These are phyloP conservation scores for Colletotrichum sp. DNA, from an alignment of 2,329 filamentous ascomycete genomes.

Conservation along the genomic window DNA sequence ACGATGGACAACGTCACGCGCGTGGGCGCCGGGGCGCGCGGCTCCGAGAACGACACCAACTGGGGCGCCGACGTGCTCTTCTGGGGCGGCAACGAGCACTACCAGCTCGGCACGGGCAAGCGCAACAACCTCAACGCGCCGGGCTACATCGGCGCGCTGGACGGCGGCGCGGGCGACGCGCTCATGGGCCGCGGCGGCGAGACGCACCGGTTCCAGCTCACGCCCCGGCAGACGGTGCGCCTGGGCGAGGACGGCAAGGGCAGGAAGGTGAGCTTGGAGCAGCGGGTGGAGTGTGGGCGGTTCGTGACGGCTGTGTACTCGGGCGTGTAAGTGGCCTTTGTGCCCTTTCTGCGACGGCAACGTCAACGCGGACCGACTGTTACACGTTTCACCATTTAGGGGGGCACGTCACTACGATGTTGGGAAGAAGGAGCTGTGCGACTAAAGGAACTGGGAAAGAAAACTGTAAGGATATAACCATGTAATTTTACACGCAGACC, in stretches of 20 bases:
- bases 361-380: not conserved
- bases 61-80: constrained; percentile 90
- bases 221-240: constrained; percentile 74
- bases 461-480: constrained; percentile 8
- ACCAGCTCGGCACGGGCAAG: constrained; percentile 91
- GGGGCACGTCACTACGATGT: not conserved
- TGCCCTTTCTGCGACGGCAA: not conserved
- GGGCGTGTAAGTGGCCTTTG: constrained; percentile 41
- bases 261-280: constrained; percentile 77
- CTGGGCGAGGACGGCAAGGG: constrained; percentile 65
- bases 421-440: not conserved
- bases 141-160: constrained; percentile 78
- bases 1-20: constrained; percentile 83
- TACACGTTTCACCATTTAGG: not conserved
- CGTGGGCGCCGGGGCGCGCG: constrained; percentile 57
- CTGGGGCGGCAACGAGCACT: constrained; percentile 95
- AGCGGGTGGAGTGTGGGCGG: constrained; percentile 86
- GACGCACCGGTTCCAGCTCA: constrained; percentile 79
- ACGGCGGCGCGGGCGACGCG: constrained; percentile 63
- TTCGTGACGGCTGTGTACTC: constrained; percentile 87
- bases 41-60: constrained; percentile 74
- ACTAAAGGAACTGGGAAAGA: not conserved
- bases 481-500: constrained; percentile 1
- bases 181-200: constrained; percentile 65
- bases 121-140: constrained; percentile 80